Evolutionary conservation across 768 basidiomycete genomes (phyloP).

Genomic region (Tulasnella sp.): DNA sequence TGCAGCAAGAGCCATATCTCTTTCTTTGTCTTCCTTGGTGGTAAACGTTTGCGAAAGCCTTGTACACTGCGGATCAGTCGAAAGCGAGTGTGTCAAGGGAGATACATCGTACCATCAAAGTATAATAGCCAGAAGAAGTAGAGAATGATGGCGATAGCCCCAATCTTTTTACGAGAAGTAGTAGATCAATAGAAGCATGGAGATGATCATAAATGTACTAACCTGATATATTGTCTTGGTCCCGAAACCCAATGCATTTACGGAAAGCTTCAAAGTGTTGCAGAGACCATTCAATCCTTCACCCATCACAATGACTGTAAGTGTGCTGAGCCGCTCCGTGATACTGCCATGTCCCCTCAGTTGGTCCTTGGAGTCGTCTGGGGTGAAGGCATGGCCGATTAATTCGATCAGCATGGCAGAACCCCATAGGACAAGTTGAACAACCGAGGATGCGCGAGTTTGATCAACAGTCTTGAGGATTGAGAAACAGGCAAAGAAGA

Average conservation of each 20-base stretch:
- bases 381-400: background rate
- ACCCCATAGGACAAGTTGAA: background rate
- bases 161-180: background rate
- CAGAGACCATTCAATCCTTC: background rate
- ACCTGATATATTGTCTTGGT: background rate
- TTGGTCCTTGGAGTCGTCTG: background rate
- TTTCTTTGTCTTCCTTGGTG: background rate
- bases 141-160: conserved; percentile 1
- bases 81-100: background rate
- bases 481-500: background rate
- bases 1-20: conserved; percentile 4
- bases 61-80: too few relatives aligned
- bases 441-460: background rate
- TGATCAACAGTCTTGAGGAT: background rate
- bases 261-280: background rate
- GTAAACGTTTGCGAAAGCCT: background rate
- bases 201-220: background rate
- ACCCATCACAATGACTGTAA: conserved; percentile 2
- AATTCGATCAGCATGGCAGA: background rate
- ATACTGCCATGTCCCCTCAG: background rate
- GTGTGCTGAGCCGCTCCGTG: background rate
- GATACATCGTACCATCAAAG: background rate
- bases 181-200: background rate
- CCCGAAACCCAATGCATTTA: background rate
- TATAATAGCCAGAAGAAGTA: conserved; percentile 2